Evolutionary conservation across 768 basidiomycete genomes (phyloP).

Genomic region (Mrakia gelida): DNA sequence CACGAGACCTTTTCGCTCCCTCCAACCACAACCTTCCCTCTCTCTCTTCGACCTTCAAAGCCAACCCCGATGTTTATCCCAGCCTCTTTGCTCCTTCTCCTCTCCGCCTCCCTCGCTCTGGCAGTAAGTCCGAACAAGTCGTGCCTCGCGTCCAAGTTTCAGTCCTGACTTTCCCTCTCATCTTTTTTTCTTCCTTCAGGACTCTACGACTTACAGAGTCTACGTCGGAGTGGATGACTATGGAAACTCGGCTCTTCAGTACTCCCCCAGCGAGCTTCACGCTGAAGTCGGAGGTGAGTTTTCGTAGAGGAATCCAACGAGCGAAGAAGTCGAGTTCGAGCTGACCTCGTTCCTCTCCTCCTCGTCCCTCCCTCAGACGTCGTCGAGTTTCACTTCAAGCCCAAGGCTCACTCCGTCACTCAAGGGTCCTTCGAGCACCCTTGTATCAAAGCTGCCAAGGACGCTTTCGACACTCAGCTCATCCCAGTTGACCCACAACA

Average conservation of each 20-base stretch:
- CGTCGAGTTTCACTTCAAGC: background rate
- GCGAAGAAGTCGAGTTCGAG: background rate
- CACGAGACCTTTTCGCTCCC: background rate
- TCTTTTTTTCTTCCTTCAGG: background rate
- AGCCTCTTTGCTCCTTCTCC: background rate
- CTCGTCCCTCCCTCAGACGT: background rate
- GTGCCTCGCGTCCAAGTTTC: background rate
- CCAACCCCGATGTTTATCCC: background rate
- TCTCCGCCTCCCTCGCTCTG: background rate
- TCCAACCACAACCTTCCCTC: background rate
- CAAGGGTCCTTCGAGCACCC: background rate
- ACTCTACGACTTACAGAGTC: background rate
- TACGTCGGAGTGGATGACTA: background rate
- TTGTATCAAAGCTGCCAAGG: background rate
- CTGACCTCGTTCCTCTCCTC: background rate
- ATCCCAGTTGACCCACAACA: background rate
- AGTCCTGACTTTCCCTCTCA: background rate
- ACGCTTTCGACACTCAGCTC: background rate
- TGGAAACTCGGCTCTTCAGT: background rate
- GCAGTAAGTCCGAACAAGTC: background rate
- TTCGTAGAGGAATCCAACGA: no score
- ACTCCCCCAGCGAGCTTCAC: background rate
- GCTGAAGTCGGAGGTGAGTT: constrained; percentile 12
- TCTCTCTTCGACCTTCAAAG: background rate
- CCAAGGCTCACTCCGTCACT: background rate